Evolutionary conservation across 108 stramenopile species (phyloP).

Genomic region (Schizochytrium sp.): DNA sequence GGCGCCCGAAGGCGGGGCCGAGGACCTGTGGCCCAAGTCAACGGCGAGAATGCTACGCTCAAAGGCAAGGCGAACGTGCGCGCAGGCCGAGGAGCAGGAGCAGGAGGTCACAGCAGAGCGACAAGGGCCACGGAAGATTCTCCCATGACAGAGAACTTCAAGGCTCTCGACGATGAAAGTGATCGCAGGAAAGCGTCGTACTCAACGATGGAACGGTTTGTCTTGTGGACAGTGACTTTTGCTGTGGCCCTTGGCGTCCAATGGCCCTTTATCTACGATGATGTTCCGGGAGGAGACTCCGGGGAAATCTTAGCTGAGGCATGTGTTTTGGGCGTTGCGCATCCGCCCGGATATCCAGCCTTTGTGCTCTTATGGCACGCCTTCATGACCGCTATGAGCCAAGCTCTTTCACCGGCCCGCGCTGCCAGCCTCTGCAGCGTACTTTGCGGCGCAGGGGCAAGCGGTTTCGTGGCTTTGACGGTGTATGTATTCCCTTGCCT

Average conservation of each 20-base stretch:
- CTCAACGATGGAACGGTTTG: too few relatives aligned
- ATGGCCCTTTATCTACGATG: neutral
- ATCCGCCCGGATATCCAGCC: slow-evolving; percentile 70
- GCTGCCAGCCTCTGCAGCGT: neutral
- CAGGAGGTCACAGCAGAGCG: too few relatives aligned
- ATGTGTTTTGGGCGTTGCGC: slow-evolving; percentile 59
- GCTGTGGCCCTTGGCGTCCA: neutral
- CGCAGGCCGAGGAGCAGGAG: too few relatives aligned
- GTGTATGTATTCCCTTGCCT: neutral
- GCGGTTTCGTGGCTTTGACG: neutral
- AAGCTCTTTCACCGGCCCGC: neutral
- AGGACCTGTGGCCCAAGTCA: too few relatives aligned
- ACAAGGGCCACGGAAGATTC: too few relatives aligned
- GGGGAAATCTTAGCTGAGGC: slow-evolving; percentile 68
- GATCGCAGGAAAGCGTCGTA: too few relatives aligned
- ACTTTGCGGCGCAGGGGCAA: neutral
- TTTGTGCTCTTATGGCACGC: slow-evolving; percentile 45
- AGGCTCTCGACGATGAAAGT: too few relatives aligned
- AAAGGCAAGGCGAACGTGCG: too few relatives aligned
- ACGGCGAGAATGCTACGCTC: too few relatives aligned
- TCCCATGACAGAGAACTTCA: too few relatives aligned
- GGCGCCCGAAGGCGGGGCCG: too few relatives aligned
- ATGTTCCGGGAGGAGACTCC: neutral
- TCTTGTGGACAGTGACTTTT: neutral
- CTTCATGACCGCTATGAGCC: neutral